These are phyloP conservation scores for Seiridium cupressi DNA, from an alignment of 2,329 filamentous ascomycete genomes.

Conservation along the genomic window DNA sequence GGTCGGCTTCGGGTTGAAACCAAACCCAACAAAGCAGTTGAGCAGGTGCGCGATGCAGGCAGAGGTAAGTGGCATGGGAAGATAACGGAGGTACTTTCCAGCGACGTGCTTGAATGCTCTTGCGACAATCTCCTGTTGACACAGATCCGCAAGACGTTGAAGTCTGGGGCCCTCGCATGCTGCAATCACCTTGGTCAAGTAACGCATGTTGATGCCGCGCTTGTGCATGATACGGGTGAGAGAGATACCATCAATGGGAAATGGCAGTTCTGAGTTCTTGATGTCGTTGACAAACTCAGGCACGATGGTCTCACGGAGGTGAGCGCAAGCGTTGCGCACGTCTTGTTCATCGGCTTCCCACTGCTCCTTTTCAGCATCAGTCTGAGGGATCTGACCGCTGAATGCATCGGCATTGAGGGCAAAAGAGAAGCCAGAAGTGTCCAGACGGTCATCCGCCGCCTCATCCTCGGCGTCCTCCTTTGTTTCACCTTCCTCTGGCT, in stretches of 20 bases:
- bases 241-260: slow-evolving; percentile 97
- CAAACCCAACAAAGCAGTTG: slow-evolving; percentile 84
- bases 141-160: slow-evolving; percentile 72
- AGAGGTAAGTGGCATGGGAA: slow-evolving; percentile 78
- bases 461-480: slow-evolving; percentile 35
- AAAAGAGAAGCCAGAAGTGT: slow-evolving; percentile 84
- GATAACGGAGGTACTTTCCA: slow-evolving; percentile 72
- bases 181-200: slow-evolving; percentile 81
- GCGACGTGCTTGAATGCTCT: slow-evolving; percentile 93
- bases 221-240: slow-evolving; percentile 88
- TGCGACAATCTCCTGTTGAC: slow-evolving; percentile 90
- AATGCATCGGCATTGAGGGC: slow-evolving; percentile 93
- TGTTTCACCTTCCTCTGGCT: slow-evolving; percentile 30
- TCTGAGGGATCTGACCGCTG: slow-evolving; percentile 87
- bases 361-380: slow-evolving; percentile 83
- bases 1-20: slow-evolving; percentile 72
- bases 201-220: slow-evolving; percentile 94
- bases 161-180: slow-evolving; percentile 71
- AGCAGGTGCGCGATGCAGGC: slow-evolving; percentile 82
- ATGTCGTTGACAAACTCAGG: slow-evolving; percentile 86
- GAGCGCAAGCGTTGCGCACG: slow-evolving; percentile 79
- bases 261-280: slow-evolving; percentile 88
- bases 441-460: slow-evolving; percentile 66
- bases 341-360: slow-evolving; percentile 83
- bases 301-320: slow-evolving; percentile 73